A percentile compares a stretch with the other conserved stretches of the same genome.
These are phyloP conservation scores for Cordyceps pruinosa DNA, from an alignment of 2,329 filamentous ascomycete species.

Conservation along the genomic window DNA sequence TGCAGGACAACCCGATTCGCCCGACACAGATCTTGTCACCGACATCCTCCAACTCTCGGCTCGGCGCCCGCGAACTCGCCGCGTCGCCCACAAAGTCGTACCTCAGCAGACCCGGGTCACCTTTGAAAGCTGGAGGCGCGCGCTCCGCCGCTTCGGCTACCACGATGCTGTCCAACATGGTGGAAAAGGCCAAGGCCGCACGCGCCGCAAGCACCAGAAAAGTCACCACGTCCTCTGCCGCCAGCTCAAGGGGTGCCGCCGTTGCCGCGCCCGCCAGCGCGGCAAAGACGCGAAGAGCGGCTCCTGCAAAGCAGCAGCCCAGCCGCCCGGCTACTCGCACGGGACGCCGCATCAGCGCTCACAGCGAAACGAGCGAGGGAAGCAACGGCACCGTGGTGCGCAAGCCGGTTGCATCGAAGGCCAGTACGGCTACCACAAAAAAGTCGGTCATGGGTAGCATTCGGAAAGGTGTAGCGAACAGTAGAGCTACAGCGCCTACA, in stretches of 20 bases:
- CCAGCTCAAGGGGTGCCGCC: slow-evolving; percentile 32
- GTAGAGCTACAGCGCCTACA: slow-evolving; percentile 34
- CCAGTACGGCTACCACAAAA: slow-evolving; percentile 34
- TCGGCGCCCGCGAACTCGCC: slow-evolving; percentile 41
- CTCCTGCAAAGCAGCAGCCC: slow-evolving; percentile 26
- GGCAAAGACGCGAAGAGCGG: slow-evolving; percentile 17
- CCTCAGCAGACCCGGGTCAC: slow-evolving; percentile 53
- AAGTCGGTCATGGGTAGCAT: slow-evolving; percentile 49
- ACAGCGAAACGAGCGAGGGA: slow-evolving; percentile 56
- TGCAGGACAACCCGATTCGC: slow-evolving; percentile 31
- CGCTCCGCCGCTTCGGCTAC: slow-evolving; percentile 35
- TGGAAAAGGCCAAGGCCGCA: slow-evolving; percentile 53
- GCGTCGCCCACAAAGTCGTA: slow-evolving; percentile 51
- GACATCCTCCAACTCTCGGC: slow-evolving; percentile 72
- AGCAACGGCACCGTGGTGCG: slow-evolving; percentile 60
- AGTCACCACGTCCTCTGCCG: slow-evolving; percentile 36
- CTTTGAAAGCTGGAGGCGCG: slow-evolving; percentile 46
- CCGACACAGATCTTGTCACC: slow-evolving; percentile 67
- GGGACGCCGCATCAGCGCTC: slow-evolving; percentile 48
- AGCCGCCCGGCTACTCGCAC: slow-evolving; percentile 39
- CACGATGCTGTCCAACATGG: slow-evolving; percentile 48
- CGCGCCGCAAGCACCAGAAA: slow-evolving; percentile 43
- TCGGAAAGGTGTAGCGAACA: slow-evolving; percentile 42
- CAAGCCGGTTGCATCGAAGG: slow-evolving; percentile 37
- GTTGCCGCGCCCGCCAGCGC: slow-evolving; percentile 30